These are phyloP conservation scores for Fagopyrum tataricum DNA, from an alignment of 148 eudicot genomes.

Conservation along the genomic window DNA sequence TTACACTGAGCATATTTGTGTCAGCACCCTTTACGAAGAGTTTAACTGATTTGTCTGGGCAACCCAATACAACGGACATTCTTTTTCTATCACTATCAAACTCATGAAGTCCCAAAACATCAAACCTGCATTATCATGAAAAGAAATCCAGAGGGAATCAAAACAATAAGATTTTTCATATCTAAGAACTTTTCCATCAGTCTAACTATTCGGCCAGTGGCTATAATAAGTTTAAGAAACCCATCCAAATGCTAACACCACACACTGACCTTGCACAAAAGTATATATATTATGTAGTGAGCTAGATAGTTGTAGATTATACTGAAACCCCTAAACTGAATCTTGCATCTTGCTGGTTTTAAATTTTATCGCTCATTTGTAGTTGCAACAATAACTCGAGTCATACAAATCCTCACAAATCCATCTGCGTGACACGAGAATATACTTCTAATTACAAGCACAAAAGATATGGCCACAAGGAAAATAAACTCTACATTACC, in stretches of 20 bases:
- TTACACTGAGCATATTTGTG: slow-evolving; percentile 72
- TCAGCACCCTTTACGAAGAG: slow-evolving; percentile 97
- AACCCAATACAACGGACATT: slow-evolving; percentile 95
- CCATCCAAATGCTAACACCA: not conserved
- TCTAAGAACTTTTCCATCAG: slow-evolving; percentile 1
- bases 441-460: not conserved
- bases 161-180: not conserved
- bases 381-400: not conserved
- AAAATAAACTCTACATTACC: slow-evolving; percentile 32
- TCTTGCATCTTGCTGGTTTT: not conserved
- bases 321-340: not conserved
- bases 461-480: not conserved
- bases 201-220: not conserved
- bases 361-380: not conserved
- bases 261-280: not conserved
- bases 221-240: too few species aligned
- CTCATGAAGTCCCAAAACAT: slow-evolving; percentile 93
- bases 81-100: slow-evolving; percentile 98
- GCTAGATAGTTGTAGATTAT: not conserved
- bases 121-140: slow-evolving; percentile 57
- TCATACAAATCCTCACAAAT: not conserved
- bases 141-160: slow-evolving; percentile 9
- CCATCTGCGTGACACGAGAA: not conserved
- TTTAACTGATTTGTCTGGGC: slow-evolving; percentile 70
- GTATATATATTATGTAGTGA: too few species aligned